Conservation (phyloP, 2,329 filamentous ascomycete species). For the Xylariaceae sp. region DNA sequence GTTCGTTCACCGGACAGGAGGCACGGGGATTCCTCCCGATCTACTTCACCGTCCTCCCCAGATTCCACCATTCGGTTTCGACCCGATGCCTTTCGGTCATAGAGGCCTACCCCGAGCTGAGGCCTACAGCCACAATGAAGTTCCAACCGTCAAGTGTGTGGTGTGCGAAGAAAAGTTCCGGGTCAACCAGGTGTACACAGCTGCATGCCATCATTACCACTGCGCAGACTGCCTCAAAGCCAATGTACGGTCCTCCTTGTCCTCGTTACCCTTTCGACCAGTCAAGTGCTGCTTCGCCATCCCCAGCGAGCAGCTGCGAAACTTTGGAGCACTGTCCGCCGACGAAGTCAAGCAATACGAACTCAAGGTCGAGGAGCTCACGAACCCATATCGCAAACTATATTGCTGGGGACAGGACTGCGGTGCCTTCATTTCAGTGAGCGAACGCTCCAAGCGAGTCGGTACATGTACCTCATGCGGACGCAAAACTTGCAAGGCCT, state of each 20-base stretch:
- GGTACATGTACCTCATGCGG: conserved; percentile 13
- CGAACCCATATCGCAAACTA: conserved; percentile 5
- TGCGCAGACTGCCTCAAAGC: conserved; percentile 8
- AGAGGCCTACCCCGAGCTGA: too few relatives aligned
- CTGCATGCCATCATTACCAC: conserved; percentile 10
- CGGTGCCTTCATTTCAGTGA: conserved; percentile 10
- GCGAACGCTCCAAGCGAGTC: conserved; percentile 6
- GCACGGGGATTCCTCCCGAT: too few relatives aligned
- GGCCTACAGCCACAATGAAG: too few relatives aligned
- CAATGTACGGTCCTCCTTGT: conserved; percentile 5
- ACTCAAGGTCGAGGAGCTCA: conserved; percentile 15
- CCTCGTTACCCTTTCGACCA: conserved; percentile 13
- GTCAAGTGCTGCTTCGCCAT: conserved; percentile 19
- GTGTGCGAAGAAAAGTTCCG: conserved; percentile 6
- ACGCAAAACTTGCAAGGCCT: conserved; percentile 17
- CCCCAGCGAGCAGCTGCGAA: neutral
- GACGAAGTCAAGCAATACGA: conserved; percentile 11
- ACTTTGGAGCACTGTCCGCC: neutral
- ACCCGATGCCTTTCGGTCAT: too few relatives aligned
- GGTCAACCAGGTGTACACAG: neutral
- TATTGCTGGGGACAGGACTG: conserved; percentile 19
- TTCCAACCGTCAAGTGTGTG: too few relatives aligned
- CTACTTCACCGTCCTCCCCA: too few relatives aligned
- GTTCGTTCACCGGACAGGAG: too few relatives aligned
- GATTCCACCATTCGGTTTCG: too few relatives aligned